Conservation (phyloP, 1,284 basidiomycete species). For the Ustilago loliicola region DNA sequence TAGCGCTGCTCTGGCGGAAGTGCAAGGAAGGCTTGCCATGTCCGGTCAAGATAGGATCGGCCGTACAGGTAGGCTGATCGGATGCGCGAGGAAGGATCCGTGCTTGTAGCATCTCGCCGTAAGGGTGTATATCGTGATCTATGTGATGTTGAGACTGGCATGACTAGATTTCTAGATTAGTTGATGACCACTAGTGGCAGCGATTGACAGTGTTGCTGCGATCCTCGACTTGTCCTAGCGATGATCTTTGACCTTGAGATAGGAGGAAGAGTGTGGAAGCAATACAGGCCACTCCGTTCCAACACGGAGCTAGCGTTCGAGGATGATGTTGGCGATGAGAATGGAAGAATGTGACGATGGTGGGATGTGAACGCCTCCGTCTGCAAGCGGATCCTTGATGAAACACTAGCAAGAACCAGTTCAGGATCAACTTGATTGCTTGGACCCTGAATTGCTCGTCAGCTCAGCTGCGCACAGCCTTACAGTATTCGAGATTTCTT, state of each 20-base stretch:
- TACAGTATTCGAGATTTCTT: constrained; percentile 7
- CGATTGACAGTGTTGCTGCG: background rate
- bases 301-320: background rate
- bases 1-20: constrained; percentile 35
- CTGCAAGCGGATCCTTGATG: background rate
- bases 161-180: background rate
- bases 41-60: constrained; percentile 24
- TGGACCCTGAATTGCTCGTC: constrained; percentile 28
- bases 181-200: background rate
- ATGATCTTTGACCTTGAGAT: too few species aligned
- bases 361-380: background rate
- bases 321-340: background rate
- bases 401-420: constrained; percentile 1
- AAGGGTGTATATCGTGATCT: constrained; percentile 20
- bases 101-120: constrained; percentile 18
- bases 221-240: too few species aligned
- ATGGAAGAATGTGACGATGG: background rate
- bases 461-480: constrained; percentile 4
- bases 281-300: background rate
- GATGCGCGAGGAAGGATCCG: constrained; percentile 2
- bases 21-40: constrained; percentile 23
- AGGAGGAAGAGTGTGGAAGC: background rate
- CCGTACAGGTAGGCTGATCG: constrained; percentile 13
- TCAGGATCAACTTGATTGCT: background rate
- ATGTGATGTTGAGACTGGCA: constrained; percentile 25